Conservation (phyloP, 2,329 filamentous ascomycete genomes). For the Rutstroemia sydowiana region DNA sequence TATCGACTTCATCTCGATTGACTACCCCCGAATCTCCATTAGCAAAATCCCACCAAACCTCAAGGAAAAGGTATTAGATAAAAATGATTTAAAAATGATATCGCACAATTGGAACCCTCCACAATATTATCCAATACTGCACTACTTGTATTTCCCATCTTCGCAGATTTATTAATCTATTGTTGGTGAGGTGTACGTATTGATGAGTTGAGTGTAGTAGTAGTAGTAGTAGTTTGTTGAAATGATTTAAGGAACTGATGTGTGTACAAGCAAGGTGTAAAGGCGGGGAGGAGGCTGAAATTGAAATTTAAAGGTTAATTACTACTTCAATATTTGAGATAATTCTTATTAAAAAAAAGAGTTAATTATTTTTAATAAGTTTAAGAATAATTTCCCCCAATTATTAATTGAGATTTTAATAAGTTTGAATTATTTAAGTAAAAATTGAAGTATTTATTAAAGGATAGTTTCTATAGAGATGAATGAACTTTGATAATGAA, state of each 20-base stretch:
- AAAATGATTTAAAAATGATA: constrained; percentile 5
- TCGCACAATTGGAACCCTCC: constrained; percentile 87
- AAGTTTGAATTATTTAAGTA: no score
- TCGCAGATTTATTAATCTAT: constrained; percentile 12
- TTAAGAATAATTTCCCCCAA: neutral
- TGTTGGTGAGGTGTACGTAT: constrained; percentile 12
- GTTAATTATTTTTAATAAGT: neutral
- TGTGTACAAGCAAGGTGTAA: neutral
- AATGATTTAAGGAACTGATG: neutral
- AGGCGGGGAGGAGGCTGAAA: neutral
- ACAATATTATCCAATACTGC: constrained; percentile 90
- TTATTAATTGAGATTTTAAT: neutral
- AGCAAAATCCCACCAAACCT: neutral
- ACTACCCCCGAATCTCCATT: constrained; percentile 51
- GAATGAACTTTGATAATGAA: constrained; percentile 4
- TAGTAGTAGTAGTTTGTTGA: constrained; percentile 10
- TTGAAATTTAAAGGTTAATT: neutral
- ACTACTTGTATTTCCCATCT: constrained; percentile 63
- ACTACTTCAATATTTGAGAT: neutral
- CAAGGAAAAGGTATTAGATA: no score
- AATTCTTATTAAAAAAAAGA: neutral
- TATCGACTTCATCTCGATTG: constrained; percentile 93
- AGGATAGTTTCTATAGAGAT: neutral
- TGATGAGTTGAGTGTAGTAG: constrained; percentile 1
- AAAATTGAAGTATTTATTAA: no score